Evolutionary conservation across 1,284 basidiomycete species (phyloP), one percentile per base, ranked within the genome.

Genomic region (Apiotrichum gamsii): DNA sequence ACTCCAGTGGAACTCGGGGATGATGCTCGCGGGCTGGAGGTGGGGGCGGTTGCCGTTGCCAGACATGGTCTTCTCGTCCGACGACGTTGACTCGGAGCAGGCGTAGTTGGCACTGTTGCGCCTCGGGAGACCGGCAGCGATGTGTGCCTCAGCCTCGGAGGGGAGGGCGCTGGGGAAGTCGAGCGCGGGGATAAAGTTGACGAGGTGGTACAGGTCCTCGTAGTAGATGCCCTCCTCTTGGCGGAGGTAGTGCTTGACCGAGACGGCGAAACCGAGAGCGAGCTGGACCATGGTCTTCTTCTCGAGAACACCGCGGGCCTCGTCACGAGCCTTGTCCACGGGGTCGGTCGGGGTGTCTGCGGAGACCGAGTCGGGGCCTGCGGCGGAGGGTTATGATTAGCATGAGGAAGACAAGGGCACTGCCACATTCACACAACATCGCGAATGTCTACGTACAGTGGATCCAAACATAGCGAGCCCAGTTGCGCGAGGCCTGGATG

Each of bases 251-350:
- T 72, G 69, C 53, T 72, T 72, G 19, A 68, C 67, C 4, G 67
- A 61, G 6, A 70, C 67, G 10, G 69, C 61, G 37, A 68, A 84
- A 2, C 80, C 83, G 65, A 84, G 78, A 21, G 83, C 67, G 50
- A 87, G 70, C 63, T 84, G 82, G 49, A 85, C 77, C 76, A 85
- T 81, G 9, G 80, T 80, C 67, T 82, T 84, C 69, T 84, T 82
- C 65, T 87, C 84, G 32, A 85, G 69, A 30, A 84, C 61, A 0
- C 76, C 72, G n/a, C 78, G 77, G 1, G 77, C 75, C 51, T 51
- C 49, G 41, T 69, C 67, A 4, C 69, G 74, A 38, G 72, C 68
- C 41, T 76, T 72, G 8, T 74, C 75, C 4, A 67, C 44, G 6
- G 49, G 47, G 20, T 65, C 61, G 5, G 54, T 37, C 6, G 59